Evolutionary conservation across 345 rosid species (phyloP).

Genomic region (Ricinus communis): DNA sequence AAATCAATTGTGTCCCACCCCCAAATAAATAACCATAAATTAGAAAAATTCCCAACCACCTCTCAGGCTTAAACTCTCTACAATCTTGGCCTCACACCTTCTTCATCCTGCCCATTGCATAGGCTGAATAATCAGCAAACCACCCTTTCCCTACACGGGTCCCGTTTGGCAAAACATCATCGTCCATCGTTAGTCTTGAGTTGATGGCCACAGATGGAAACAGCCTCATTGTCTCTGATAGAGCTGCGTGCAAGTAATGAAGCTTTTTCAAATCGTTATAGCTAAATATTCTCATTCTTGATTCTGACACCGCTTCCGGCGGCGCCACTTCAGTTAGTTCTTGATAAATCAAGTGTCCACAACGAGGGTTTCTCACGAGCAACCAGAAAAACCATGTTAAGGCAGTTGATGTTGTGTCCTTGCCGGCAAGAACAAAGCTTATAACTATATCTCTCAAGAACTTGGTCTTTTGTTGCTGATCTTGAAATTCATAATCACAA

Average conservation of each 20-base stretch:
- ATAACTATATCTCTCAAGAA: constrained; percentile 53
- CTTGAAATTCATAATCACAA: constrained; percentile 28
- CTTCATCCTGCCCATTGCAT: too few species aligned
- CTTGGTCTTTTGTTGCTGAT: constrained; percentile 33
- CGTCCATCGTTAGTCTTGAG: constrained; percentile 42
- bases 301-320: background rate
- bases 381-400: constrained; percentile 70
- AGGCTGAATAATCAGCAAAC: constrained; percentile 64
- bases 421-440: constrained; percentile 58
- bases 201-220: constrained; percentile 76
- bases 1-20: too few species aligned
- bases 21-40: too few species aligned
- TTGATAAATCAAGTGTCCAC: constrained; percentile 20
- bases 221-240: constrained; percentile 64
- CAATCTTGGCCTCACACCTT: too few species aligned
- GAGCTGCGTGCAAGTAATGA: constrained; percentile 64
- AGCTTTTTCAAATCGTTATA: constrained; percentile 60
- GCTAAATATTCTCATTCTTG: constrained; percentile 26
- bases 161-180: constrained; percentile 70
- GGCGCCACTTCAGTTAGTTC: constrained; percentile 29
- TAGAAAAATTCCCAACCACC: too few species aligned
- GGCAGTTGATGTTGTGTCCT: constrained; percentile 50
- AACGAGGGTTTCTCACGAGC: constrained; percentile 37
- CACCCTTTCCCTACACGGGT: constrained; percentile 49
- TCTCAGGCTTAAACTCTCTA: too few species aligned